These are phyloP conservation scores for Cantharellus anzutake DNA, from an alignment of 768 basidiomycete species.

Conservation along the genomic window DNA sequence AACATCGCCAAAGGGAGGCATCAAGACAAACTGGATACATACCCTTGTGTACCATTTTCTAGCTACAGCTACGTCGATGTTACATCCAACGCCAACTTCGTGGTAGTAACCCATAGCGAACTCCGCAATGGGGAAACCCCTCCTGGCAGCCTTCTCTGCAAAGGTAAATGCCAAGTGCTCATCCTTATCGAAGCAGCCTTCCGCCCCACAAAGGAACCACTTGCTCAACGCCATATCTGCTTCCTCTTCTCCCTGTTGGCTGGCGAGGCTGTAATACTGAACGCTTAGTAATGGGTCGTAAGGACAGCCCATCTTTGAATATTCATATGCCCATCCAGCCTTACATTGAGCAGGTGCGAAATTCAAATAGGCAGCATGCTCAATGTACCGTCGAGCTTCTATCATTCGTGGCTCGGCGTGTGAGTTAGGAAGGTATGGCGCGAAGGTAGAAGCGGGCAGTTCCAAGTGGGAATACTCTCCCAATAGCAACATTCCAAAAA, in stretches of 20 bases:
- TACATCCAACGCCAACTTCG: constrained; percentile 77
- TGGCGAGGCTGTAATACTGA: constrained; percentile 72
- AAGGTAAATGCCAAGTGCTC: constrained; percentile 73
- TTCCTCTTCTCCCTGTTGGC: constrained; percentile 72
- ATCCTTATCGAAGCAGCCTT: constrained; percentile 62
- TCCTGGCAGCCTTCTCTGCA: constrained; percentile 53
- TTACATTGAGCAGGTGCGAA: constrained; percentile 79
- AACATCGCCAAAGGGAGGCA: neutral
- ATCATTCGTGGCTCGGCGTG: constrained; percentile 18
- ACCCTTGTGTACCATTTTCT: constrained; percentile 61
- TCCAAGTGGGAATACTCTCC: constrained; percentile 58
- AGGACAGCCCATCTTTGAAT: constrained; percentile 63
- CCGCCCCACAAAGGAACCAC: constrained; percentile 87
- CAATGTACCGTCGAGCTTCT: constrained; percentile 61
- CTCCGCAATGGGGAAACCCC: constrained; percentile 62
- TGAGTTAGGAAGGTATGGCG: constrained; percentile 32
- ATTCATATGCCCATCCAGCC: constrained; percentile 81
- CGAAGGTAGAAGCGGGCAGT: constrained; percentile 31
- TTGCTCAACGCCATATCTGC: constrained; percentile 95
- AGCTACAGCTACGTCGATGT: constrained; percentile 28
- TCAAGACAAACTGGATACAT: constrained; percentile 10
- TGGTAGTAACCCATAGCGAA: constrained; percentile 94
- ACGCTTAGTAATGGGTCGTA: constrained; percentile 83
- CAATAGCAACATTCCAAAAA: constrained; percentile 72
- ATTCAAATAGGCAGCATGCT: constrained; percentile 67